These are phyloP conservation scores for Sicyos edulis DNA, from an alignment of 306 rosid genomes.

Conservation along the genomic window DNA sequence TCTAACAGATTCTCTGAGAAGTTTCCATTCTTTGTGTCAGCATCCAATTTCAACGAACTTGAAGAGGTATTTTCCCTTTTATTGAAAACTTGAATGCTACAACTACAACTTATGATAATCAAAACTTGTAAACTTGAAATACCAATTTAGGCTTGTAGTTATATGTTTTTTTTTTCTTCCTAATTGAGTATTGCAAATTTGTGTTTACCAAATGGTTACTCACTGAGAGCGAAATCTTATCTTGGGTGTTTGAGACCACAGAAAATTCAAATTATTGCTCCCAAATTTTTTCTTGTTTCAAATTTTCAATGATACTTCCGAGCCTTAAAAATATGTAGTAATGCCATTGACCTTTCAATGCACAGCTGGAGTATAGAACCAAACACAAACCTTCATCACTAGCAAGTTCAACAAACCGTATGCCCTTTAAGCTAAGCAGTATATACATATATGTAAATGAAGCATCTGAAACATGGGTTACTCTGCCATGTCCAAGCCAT, in stretches of 20 bases:
- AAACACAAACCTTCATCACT: neutral
- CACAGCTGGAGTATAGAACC: neutral
- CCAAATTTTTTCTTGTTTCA: neutral
- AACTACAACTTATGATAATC: neutral
- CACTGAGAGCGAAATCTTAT: neutral
- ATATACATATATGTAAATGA: constrained; percentile 28
- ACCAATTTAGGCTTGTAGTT: neutral
- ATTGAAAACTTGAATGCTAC: neutral
- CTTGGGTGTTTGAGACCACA: neutral
- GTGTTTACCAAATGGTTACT: neutral
- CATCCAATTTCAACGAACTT: too few species aligned
- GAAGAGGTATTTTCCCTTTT: too few species aligned
- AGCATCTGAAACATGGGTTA: constrained; percentile 37
- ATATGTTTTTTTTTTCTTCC: neutral
- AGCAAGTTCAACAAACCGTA: neutral
- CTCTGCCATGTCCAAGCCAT: constrained; percentile 42
- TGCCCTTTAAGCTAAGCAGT: neutral
- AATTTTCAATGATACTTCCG: neutral
- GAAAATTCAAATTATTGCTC: too few species aligned
- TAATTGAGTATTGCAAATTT: neutral
- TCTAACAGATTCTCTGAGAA: too few species aligned
- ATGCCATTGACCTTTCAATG: neutral
- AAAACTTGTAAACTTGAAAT: constrained; percentile 8
- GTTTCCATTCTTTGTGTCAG: too few species aligned
- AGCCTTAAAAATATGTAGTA: too few species aligned